Conservation (phyloP, 176 grass and related monocot genomes). For the Elaeis guineensis region DNA sequence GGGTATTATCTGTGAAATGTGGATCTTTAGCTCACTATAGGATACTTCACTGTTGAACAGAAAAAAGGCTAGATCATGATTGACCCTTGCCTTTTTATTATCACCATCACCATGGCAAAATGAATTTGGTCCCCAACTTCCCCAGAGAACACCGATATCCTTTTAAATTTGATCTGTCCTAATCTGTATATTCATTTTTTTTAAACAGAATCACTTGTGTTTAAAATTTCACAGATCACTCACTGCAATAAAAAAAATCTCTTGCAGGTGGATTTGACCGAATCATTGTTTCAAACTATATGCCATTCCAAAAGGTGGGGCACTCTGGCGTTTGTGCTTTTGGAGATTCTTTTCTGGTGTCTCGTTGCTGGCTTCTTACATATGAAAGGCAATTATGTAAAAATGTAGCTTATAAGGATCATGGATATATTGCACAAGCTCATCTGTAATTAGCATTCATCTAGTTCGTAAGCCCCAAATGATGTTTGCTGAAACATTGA, state of each 20-base stretch:
- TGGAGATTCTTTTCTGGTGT: conserved; percentile 85
- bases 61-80: neutral
- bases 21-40: neutral
- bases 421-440: neutral
- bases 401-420: conserved; percentile 29
- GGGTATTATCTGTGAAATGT: neutral
- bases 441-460: neutral
- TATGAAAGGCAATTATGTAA: conserved; percentile 67
- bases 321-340: conserved; percentile 62
- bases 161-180: too few relatives aligned
- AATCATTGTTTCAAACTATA: conserved; percentile 42
- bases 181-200: neutral
- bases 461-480: neutral
- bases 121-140: too few relatives aligned
- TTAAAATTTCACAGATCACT: neutral
- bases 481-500: too few relatives aligned
- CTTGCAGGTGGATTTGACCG: conserved; percentile 64
- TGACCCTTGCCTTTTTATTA: too few relatives aligned
- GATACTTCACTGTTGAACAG: neutral
- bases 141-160: too few relatives aligned
- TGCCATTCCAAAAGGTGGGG: conserved; percentile 69
- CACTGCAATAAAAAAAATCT: neutral
- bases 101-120: too few relatives aligned
- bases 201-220: neutral
- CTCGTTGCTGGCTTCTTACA: conserved; percentile 63